phyloP scores from a whole-genome alignment of 2,329 filamentous ascomycete species.

The Phyllosticta ampelicida region DNA sequence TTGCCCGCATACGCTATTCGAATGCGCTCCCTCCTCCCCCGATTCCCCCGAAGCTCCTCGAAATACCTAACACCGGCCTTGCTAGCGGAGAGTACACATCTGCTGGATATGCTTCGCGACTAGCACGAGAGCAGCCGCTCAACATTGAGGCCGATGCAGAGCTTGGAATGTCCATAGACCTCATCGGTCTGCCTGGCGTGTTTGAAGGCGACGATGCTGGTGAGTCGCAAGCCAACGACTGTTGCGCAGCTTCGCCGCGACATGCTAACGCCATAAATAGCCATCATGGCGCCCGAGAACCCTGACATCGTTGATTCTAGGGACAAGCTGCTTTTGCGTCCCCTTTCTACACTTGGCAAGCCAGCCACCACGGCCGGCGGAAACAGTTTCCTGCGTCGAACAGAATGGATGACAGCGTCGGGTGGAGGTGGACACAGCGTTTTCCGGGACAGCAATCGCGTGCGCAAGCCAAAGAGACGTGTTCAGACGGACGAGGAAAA shows the following conservation, averaged over 20 bases:
- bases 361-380: conserved; percentile 63
- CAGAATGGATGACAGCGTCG: conserved; percentile 73
- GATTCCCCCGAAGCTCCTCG: conserved; percentile 89
- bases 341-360: conserved; percentile 76
- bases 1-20: conserved; percentile 87
- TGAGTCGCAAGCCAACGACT: conserved; percentile 33
- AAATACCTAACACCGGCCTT: conserved; percentile 89
- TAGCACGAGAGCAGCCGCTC: conserved; percentile 82
- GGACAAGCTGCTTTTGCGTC: conserved; percentile 73
- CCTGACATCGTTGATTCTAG: conserved; percentile 65
- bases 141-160: conserved; percentile 98
- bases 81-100: conserved; percentile 80
- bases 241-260: conserved; percentile 7
- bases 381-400: conserved; percentile 88
- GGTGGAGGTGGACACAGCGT: conserved; percentile 30
- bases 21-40: conserved; percentile 92
- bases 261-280: conserved; percentile 35
- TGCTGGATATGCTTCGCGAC: conserved; percentile 76
- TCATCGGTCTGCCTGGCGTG: conserved; percentile 88
- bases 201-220: conserved; percentile 93
- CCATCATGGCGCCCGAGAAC: conserved; percentile 68
- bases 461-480: conserved; percentile 28
- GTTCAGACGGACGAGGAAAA: conserved; percentile 27
- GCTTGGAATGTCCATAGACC: conserved; percentile 91
- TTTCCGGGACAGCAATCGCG: conserved; percentile 29